These are phyloP conservation scores for Torulaspora franciscae DNA, from an alignment of 805 yeast genomes.

Conservation along the genomic window DNA sequence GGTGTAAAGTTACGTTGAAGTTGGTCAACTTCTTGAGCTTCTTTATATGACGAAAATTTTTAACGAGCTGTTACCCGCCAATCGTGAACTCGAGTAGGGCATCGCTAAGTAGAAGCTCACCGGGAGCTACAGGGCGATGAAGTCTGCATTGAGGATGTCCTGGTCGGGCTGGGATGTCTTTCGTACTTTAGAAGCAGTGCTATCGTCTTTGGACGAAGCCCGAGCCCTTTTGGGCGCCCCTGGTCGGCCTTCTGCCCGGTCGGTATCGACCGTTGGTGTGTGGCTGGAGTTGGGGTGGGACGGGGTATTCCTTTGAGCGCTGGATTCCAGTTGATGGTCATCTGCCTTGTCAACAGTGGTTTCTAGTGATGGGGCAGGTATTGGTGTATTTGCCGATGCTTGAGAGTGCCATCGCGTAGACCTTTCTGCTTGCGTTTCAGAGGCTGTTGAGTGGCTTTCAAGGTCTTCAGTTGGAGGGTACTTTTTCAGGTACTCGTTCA, in stretches of 20 bases:
- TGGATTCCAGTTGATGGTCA: too few species aligned
- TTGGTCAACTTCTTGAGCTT: neutral
- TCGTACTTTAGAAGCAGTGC: neutral
- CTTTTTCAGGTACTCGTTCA: constrained; percentile 2
- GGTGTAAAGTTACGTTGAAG: neutral
- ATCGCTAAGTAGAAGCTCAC: neutral
- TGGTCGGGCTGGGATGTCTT: neutral
- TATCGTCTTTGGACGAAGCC: neutral
- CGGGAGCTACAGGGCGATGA: constrained; percentile 3
- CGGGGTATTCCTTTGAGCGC: too few species aligned
- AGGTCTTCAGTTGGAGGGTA: constrained; percentile 2
- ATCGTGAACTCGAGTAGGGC: neutral
- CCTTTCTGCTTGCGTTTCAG: neutral
- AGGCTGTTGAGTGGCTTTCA: neutral
- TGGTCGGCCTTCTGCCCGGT: neutral
- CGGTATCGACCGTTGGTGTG: neutral
- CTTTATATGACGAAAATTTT: constrained; percentile 3
- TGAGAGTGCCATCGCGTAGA: too few species aligned
- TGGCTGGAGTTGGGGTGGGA: too few species aligned
- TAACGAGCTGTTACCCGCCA: constrained; percentile 1
- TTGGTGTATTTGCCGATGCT: too few species aligned
- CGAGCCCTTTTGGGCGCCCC: neutral
- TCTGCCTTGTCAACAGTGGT: too few species aligned
- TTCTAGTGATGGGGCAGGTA: too few species aligned
- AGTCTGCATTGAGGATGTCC: constrained; percentile 5